Evolutionary conservation across 2,329 filamentous ascomycete genomes (phyloP), one percentile per base, ranked within the genome.

Genomic region (Myriosclerotinia duriaeana): DNA sequence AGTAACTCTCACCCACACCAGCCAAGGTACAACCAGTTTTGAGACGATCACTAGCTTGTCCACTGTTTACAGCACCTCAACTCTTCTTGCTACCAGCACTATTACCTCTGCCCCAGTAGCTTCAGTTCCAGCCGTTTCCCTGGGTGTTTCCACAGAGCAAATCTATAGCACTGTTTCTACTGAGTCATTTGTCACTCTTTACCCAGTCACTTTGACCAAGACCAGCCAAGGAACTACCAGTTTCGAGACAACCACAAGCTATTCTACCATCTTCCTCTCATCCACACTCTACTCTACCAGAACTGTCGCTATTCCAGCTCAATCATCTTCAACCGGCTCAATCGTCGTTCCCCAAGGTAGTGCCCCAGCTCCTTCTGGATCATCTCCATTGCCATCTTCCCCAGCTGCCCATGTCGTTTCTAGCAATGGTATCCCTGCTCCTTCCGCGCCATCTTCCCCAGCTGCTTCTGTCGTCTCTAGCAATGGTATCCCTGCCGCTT

Each of bases 1-100:
- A 36, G 56, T 59, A 22, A 59, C 56, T 1, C 14, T 59, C 22
- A 59, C 56, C 20, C 56, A 59, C n/a, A 48, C 56, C 1, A 59
- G 7, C 26, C 38, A 38, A 48, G 42, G 56, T 48, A 2, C 30
- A 4, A 59, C 56, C 0, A 59, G 30, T 6, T 26, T 48, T 59
- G 12, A 46, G 6, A 59, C 56, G 14, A 22, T 26, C 1, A 36
- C 56, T 2, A 59, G 17, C 20, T 22, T 59, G 3, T 59, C 56
- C 8, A 59, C 56, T 11, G 42, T 59, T 12, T 59, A 48, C 42
- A 48, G 20, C 26, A 36, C 56, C 14, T 36, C 56, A 5, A 46
- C 42, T 12, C 4, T 17, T n/a, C 30, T 53, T 15, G 48, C 15
- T 9, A 59, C 56, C 5, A 42, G 50, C 50, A 46, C 40, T 17